Conservation (phyloP, 1,284 basidiomycete species). For the Marasmius fiardii region DNA sequence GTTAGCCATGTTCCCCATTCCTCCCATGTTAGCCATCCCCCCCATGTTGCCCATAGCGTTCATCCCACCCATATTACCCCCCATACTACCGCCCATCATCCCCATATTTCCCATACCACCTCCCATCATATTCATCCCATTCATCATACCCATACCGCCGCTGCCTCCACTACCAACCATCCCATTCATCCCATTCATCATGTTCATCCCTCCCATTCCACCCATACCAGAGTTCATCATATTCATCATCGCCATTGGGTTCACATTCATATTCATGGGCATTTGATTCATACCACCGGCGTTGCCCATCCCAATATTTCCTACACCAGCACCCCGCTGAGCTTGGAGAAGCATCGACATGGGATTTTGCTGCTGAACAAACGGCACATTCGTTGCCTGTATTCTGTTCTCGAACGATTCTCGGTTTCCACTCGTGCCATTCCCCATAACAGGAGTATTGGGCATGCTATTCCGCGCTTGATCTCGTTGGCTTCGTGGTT, state of each 20-base stretch:
- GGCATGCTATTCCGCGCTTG: conserved; percentile 33
- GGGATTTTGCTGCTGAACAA: conserved; percentile 34
- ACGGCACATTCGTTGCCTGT: conserved; percentile 25
- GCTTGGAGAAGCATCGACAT: conserved; percentile 53
- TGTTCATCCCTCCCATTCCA: conserved; percentile 37
- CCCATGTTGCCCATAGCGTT: conserved; percentile 28
- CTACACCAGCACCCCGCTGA: conserved; percentile 49
- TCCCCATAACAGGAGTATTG: background rate
- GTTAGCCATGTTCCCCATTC: conserved; percentile 22
- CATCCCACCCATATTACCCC: conserved; percentile 27
- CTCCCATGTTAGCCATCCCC: conserved; percentile 17
- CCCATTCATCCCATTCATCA: conserved; percentile 29
- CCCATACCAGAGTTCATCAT: conserved; percentile 15
- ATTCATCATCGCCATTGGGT: conserved; percentile 29
- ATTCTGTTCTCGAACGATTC: conserved; percentile 18
- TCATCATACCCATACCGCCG: conserved; percentile 32
- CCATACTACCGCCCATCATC: background rate
- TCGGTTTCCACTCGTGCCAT: conserved; percentile 3
- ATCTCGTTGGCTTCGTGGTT: conserved; percentile 70
- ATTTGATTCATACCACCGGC: conserved; percentile 38
- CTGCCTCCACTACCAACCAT: conserved; percentile 24
- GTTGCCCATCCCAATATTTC: conserved; percentile 43
- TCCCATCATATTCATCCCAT: conserved; percentile 32
- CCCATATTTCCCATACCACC: conserved; percentile 16
- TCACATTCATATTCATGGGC: conserved; percentile 41